Evolutionary conservation across 768 basidiomycete genomes (phyloP).

Genomic region (Kwoniella mangroviensis): DNA sequence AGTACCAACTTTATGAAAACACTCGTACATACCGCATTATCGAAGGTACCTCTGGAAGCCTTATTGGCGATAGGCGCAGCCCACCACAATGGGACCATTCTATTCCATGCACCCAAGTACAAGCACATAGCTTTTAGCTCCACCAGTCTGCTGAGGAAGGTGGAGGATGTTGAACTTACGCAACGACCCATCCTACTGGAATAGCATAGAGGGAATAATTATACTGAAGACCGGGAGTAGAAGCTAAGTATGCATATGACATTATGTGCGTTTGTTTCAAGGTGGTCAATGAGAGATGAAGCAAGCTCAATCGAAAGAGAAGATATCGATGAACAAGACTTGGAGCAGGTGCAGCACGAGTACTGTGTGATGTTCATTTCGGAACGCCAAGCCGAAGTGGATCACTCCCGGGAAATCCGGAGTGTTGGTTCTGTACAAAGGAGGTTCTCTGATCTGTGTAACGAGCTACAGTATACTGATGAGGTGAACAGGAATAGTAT

Average conservation of each 20-base stretch:
- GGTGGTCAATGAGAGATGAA: too few species aligned
- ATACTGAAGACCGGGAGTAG: constrained; percentile 28
- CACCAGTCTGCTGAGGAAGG: not conserved
- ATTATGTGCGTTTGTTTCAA: constrained; percentile 3
- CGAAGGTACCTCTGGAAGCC: constrained; percentile 8
- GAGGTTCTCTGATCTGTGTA: too few species aligned
- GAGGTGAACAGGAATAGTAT: not conserved
- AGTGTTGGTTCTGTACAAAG: too few species aligned
- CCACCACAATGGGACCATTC: constrained; percentile 41
- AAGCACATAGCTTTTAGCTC: not conserved
- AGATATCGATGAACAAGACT: too few species aligned
- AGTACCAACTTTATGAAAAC: not conserved
- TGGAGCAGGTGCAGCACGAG: too few species aligned
- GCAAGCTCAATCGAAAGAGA: too few species aligned
- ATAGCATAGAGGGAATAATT: constrained; percentile 47
- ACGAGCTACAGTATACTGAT: too few species aligned
- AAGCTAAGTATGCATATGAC: constrained; percentile 21
- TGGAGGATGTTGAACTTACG: constrained; percentile 19
- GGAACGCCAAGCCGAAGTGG: not conserved
- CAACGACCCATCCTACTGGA: constrained; percentile 42
- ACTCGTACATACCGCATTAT: constrained; percentile 28
- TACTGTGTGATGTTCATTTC: not conserved
- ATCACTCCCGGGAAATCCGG: not conserved
- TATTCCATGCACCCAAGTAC: too few species aligned
- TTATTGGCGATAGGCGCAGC: constrained; percentile 22